Evolutionary conservation across 768 basidiomycete genomes (phyloP).

Genomic region (Amanita muscaria): DNA sequence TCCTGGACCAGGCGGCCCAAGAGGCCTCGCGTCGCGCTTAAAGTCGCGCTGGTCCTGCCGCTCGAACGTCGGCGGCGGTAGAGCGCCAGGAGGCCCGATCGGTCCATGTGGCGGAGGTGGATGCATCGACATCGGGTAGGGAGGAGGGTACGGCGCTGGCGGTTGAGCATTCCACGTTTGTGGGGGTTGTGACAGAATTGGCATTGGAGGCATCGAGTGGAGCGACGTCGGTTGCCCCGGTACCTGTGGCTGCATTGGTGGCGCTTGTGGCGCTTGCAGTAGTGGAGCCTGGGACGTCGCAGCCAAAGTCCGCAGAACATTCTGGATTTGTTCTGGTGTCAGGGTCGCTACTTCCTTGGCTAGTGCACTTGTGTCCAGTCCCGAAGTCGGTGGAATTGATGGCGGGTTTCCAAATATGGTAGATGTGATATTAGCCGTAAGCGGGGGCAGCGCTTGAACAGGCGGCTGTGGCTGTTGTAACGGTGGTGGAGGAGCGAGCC

Average conservation of each 20-base stretch:
- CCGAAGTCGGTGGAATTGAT: conserved; percentile 10
- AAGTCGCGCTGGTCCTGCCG: conserved; percentile 20
- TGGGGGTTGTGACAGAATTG: conserved; percentile 3
- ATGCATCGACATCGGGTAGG: conserved; percentile 19
- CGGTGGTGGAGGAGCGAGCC: conserved; percentile 43
- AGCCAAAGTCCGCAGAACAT: conserved; percentile 52
- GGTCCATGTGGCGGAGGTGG: conserved; percentile 11
- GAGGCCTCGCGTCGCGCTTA: conserved; percentile 15
- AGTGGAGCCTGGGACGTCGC: conserved; percentile 24
- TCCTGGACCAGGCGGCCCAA: conserved; percentile 16
- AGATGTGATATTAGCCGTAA: conserved; percentile 12
- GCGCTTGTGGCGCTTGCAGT: conserved; percentile 7
- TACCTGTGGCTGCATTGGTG: conserved; percentile 3
- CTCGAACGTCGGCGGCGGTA: conserved; percentile 10
- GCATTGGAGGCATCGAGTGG: conserved; percentile 14
- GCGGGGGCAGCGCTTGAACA: conserved; percentile 15
- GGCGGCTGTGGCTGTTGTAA: conserved; percentile 17
- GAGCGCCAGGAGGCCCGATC: not conserved
- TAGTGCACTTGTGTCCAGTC: conserved; percentile 32
- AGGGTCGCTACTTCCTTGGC: conserved; percentile 66
- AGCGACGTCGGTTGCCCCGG: conserved; percentile 19
- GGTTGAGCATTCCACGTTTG: conserved; percentile 12
- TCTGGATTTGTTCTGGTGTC: conserved; percentile 69
- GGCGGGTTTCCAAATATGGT: conserved; percentile 12
- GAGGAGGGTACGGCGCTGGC: conserved; percentile 14